Conservation (phyloP, 129 eudicot species). For the Flaveria trinervia region DNA sequence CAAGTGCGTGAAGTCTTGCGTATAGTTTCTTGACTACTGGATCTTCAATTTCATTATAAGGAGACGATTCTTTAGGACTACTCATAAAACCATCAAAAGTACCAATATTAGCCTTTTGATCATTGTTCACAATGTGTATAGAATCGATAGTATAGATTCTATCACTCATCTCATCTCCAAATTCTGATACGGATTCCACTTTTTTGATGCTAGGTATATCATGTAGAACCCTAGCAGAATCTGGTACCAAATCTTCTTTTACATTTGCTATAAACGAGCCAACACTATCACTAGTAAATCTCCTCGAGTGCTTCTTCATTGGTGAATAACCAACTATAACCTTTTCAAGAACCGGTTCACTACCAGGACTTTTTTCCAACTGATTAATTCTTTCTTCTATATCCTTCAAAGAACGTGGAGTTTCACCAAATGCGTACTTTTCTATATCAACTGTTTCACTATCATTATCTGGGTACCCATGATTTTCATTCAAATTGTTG, state of each 20-base stretch:
- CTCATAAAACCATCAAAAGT: slow-evolving; percentile 53
- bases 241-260: slow-evolving; percentile 49
- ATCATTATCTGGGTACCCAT: slow-evolving; percentile 38
- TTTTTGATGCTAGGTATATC: slow-evolving; percentile 52
- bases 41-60: slow-evolving; percentile 47
- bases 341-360: slow-evolving; percentile 67
- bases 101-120: slow-evolving; percentile 55
- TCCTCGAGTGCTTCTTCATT: slow-evolving; percentile 60
- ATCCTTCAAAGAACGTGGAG: slow-evolving; percentile 67
- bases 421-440: slow-evolving; percentile 81
- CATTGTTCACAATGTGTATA: slow-evolving; percentile 55
- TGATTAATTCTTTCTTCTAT: slow-evolving; percentile 71
- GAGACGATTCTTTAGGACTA: slow-evolving; percentile 61
- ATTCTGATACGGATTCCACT: slow-evolving; percentile 64
- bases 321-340: slow-evolving; percentile 82
- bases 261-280: slow-evolving; percentile 40
- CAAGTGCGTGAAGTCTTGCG: slow-evolving; percentile 89
- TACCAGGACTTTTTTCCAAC: slow-evolving; percentile 63
- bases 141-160: slow-evolving; percentile 85
- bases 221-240: slow-evolving; percentile 16
- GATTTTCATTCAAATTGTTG: slow-evolving; percentile 63
- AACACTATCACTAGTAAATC: slow-evolving; percentile 53
- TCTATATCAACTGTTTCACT: slow-evolving; percentile 64
- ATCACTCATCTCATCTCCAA: slow-evolving; percentile 80
- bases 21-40: slow-evolving; percentile 74